These are phyloP conservation scores for Globisporangium emineosum DNA, from an alignment of 352 stramenopile species.

Conservation along the genomic window DNA sequence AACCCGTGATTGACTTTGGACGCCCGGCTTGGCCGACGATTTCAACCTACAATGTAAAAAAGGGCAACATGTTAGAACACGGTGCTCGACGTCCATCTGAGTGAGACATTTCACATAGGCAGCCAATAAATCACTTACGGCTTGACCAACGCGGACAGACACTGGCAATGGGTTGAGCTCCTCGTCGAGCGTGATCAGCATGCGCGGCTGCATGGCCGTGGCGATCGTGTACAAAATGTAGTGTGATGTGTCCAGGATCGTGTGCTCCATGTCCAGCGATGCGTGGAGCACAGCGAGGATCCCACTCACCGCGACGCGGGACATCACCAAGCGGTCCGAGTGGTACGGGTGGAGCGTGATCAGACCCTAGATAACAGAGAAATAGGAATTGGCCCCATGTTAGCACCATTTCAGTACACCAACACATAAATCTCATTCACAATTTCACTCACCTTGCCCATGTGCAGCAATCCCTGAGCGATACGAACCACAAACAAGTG, in stretches of 20 bases:
- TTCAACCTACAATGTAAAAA: conserved; percentile 72
- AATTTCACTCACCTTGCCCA: conserved; percentile 89
- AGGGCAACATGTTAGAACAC: background rate
- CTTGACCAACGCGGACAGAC: conserved; percentile 98
- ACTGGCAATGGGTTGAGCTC: conserved; percentile 95
- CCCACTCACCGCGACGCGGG: conserved; percentile 90
- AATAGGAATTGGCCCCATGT: no score
- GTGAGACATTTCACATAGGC: background rate
- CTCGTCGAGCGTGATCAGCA: conserved; percentile 98
- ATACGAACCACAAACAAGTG: conserved; percentile 99
- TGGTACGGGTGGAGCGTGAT: conserved; percentile 98
- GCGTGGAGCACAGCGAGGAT: conserved; percentile 96
- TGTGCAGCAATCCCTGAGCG: conserved; percentile 98
- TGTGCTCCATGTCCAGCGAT: conserved; percentile 97
- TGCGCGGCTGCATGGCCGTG: conserved; percentile 97
- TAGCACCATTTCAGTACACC: background rate
- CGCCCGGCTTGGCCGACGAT: conserved; percentile 98
- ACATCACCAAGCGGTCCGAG: conserved; percentile 93
- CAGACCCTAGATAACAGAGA: conserved; percentile 68
- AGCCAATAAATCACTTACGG: conserved; percentile 53
- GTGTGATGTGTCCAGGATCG: conserved; percentile 97
- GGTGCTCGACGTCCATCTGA: background rate
- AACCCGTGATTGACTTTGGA: conserved; percentile 99
- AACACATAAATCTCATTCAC: background rate
- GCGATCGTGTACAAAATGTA: conserved; percentile 98